Percentiles rank a stretch among this genome's conserved stretches.
These are phyloP conservation scores for Leptodontidium sp. DNA, from an alignment of 2,329 filamentous ascomycete species.

Conservation along the genomic window DNA sequence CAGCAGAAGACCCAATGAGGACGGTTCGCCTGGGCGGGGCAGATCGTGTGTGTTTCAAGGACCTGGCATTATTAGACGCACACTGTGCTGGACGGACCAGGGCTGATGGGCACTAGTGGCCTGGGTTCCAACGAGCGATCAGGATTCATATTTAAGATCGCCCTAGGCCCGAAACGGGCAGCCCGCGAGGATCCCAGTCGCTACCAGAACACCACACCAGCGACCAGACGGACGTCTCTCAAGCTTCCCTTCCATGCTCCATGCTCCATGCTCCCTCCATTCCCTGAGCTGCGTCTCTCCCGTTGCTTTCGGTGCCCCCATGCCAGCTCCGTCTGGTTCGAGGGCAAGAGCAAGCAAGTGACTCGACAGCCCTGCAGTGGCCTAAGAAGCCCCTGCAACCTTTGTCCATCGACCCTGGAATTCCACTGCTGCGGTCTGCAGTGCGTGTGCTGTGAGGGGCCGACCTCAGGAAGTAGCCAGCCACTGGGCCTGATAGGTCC, in stretches of 20 bases:
- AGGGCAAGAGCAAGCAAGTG: slow-evolving; percentile 15
- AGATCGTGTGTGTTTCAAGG: slow-evolving; percentile 37
- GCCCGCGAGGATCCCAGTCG: slow-evolving; percentile 10
- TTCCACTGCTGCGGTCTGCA: slow-evolving; percentile 12
- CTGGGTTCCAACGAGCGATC: slow-evolving; percentile 26
- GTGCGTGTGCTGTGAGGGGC: slow-evolving; percentile 6
- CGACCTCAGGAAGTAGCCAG: background rate
- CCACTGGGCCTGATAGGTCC: slow-evolving; percentile 11
- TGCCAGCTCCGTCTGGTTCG: background rate
- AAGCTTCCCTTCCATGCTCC: background rate
- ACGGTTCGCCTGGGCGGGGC: slow-evolving; percentile 20
- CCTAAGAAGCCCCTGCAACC: slow-evolving; percentile 30
- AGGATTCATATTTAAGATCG: slow-evolving; percentile 33
- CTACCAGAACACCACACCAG: slow-evolving; percentile 6
- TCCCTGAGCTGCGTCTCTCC: background rate
- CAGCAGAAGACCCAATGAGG: slow-evolving; percentile 3
- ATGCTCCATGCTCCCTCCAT: background rate
- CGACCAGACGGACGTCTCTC: slow-evolving; percentile 1
- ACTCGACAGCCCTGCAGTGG: slow-evolving; percentile 25
- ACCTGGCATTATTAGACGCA: slow-evolving; percentile 27
- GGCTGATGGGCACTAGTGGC: background rate
- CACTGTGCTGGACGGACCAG: background rate
- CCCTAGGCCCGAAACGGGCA: slow-evolving; percentile 27
- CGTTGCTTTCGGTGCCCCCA: slow-evolving; percentile 15
- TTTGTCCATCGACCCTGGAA: slow-evolving; percentile 27